Base-by-base conservation (phyloP, 805 yeast species). In the Wilhelminamyces savonicus region DNA sequence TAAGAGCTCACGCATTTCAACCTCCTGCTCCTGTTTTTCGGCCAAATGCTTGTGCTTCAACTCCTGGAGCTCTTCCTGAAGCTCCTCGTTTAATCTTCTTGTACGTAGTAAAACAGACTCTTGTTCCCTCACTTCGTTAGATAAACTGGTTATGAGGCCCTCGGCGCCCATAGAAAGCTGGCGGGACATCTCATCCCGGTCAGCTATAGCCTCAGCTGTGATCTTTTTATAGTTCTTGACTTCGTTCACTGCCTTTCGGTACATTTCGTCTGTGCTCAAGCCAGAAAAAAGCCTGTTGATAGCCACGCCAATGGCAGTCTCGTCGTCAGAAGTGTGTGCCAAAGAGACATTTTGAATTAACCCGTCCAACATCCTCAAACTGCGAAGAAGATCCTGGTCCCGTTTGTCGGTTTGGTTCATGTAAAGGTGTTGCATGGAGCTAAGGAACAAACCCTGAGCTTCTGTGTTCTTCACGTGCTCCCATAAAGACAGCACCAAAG, bases 251-350 rank as follows among this genome's bases (percentile, higher is more conserved):
- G 95, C 94, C 36, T 82, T 69, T 30, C 77, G 66, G 9, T 94
- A 94, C 56, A 80, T 78, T 31, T 85, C 94, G 51, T 90, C 96
- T 0, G 95, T 83, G 41, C 78, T 78, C 47, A 88, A 66, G 16
- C 82, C 70, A 24, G 85, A 78, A 35, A 76, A 66, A 26, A 90
- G 61, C 32, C 76, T 66, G 45, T 83, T 86, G 21, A 88, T 77
- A 2, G 94, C 84, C 27, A 82, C 74, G 30, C 81, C 83, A 40
- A 85, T 67, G 11, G 84, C 49, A 40, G 65, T 30, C 3, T 69
- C 37, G 30, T 73, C 71, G 23, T 65, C 61, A 1, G 75, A 54
- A 8, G 69, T 65, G 35, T 69, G 45, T 54, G 71, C 76, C 56
- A 66, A 66, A 4, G 79, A 67, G 16, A 76, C 69, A 36, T 76